Conservation (phyloP, 441 rosid genomes). For the Populus trichocarpa region DNA sequence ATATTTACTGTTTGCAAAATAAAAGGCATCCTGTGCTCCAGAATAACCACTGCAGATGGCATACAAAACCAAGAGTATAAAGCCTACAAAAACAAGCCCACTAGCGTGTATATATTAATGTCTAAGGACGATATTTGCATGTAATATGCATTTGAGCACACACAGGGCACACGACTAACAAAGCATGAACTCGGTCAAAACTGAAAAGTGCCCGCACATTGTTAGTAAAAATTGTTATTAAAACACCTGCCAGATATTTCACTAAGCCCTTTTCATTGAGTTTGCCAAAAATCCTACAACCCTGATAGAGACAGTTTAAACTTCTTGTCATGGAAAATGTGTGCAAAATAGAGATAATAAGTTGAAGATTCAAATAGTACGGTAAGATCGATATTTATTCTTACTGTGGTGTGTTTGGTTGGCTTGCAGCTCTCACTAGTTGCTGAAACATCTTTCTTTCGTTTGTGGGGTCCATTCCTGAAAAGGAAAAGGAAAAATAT, state of each 20-base stretch:
- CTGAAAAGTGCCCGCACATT: not conserved
- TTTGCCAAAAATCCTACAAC: not conserved
- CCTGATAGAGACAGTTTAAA: not conserved
- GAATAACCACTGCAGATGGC: not conserved
- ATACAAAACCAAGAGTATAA: not conserved
- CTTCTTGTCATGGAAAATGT: not conserved
- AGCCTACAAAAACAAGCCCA: not conserved
- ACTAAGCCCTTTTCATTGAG: not conserved
- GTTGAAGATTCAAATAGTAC: not conserved
- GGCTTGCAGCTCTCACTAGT: constrained; percentile 93
- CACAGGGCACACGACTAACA: not conserved
- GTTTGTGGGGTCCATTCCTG: constrained; percentile 98
- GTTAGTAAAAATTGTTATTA: not conserved
- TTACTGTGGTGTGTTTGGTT: constrained; percentile 96
- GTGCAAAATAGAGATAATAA: not conserved
- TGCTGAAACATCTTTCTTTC: constrained; percentile 99
- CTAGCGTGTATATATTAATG: not conserved
- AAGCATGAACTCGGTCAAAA: not conserved
- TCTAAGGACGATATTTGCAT: not conserved
- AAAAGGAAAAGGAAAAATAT: not conserved
- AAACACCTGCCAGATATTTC: not conserved
- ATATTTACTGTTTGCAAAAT: too few species aligned
- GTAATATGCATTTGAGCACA: not conserved
- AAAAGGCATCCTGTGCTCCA: not conserved
- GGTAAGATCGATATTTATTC: constrained; percentile 6